Evolutionary conservation across 2,329 filamentous ascomycete species (phyloP).

Genomic region (Fusarium tjaetaba): DNA sequence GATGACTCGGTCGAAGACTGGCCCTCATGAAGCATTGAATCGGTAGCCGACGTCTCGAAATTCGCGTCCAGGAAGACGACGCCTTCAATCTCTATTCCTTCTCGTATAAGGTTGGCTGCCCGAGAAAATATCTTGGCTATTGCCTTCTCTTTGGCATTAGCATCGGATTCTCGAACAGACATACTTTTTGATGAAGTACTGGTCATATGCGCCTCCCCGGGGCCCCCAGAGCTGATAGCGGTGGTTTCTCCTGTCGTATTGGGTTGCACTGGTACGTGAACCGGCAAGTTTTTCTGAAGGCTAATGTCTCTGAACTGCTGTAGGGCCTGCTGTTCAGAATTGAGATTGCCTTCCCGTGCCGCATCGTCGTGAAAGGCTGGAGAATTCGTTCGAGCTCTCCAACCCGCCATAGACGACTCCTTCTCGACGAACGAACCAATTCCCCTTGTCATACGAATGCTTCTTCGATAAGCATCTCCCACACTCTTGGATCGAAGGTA

Average conservation of each 20-base stretch:
- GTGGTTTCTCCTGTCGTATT: slow-evolving; percentile 7
- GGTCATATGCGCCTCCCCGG: background rate
- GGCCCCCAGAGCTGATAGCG: background rate
- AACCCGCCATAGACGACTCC: slow-evolving; percentile 44
- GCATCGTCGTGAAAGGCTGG: slow-evolving; percentile 16
- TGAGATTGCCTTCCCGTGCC: slow-evolving; percentile 19
- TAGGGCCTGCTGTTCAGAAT: slow-evolving; percentile 23
- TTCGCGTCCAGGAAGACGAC: slow-evolving; percentile 48
- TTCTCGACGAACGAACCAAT: slow-evolving; percentile 52
- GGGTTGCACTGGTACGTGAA: slow-evolving; percentile 6
- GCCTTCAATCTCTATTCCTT: slow-evolving; percentile 55
- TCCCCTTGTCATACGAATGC: slow-evolving; percentile 52
- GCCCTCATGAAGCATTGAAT: slow-evolving; percentile 32
- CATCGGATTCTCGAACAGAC: background rate
- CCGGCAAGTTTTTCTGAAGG: slow-evolving; percentile 1
- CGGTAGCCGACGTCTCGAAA: slow-evolving; percentile 13
- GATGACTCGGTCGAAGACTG: slow-evolving; percentile 17
- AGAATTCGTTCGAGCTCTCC: slow-evolving; percentile 27
- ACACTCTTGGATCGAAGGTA: slow-evolving; percentile 49
- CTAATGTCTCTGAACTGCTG: slow-evolving; percentile 4
- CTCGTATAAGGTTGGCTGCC: slow-evolving; percentile 55
- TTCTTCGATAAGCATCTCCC: slow-evolving; percentile 43
- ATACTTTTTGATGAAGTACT: background rate
- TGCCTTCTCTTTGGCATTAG: background rate
- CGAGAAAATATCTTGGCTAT: slow-evolving; percentile 51